Conservation (phyloP, 257 asterid genomes). For the Buddleja alternifolia region DNA sequence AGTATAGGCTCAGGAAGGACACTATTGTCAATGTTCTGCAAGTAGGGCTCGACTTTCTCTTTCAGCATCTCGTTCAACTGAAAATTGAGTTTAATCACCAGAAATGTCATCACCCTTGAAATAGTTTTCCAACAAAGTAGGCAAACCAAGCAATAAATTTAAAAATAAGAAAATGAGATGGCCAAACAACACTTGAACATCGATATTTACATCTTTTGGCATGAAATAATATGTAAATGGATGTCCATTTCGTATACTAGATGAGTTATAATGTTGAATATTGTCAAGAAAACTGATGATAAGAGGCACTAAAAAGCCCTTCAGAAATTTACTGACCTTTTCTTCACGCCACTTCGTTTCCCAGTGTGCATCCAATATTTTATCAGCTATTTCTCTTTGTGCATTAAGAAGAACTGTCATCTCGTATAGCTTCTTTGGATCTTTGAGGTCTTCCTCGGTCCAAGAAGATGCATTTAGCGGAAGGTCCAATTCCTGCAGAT, state of each 20-base stretch:
- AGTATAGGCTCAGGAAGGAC: slow-evolving; percentile 75
- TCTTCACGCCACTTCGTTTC: slow-evolving; percentile 91
- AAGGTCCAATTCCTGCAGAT: slow-evolving; percentile 75
- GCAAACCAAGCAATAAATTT: slow-evolving; percentile 14
- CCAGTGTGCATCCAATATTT: slow-evolving; percentile 87
- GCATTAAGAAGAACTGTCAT: slow-evolving; percentile 92
- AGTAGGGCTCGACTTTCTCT: slow-evolving; percentile 77
- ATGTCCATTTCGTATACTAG: neutral
- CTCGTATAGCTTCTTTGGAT: slow-evolving; percentile 88
- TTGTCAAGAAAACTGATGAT: neutral
- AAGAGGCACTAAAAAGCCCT: slow-evolving; percentile 2
- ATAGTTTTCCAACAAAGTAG: neutral
- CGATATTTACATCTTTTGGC: neutral
- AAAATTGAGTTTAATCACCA: slow-evolving; percentile 20
- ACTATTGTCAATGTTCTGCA: slow-evolving; percentile 57
- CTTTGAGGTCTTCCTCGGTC: slow-evolving; percentile 83
- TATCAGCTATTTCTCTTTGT: slow-evolving; percentile 83
- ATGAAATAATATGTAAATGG: neutral
- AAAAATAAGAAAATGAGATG: neutral
- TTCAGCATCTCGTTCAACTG: slow-evolving; percentile 90
- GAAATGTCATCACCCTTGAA: slow-evolving; percentile 13
- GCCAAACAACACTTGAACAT: too few species aligned
- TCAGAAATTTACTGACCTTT: slow-evolving; percentile 49
- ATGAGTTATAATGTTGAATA: neutral
- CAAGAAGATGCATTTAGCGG: slow-evolving; percentile 86